These are phyloP conservation scores for Karstenula rhodostoma DNA, from an alignment of 2,329 filamentous ascomycete species.

Conservation along the genomic window DNA sequence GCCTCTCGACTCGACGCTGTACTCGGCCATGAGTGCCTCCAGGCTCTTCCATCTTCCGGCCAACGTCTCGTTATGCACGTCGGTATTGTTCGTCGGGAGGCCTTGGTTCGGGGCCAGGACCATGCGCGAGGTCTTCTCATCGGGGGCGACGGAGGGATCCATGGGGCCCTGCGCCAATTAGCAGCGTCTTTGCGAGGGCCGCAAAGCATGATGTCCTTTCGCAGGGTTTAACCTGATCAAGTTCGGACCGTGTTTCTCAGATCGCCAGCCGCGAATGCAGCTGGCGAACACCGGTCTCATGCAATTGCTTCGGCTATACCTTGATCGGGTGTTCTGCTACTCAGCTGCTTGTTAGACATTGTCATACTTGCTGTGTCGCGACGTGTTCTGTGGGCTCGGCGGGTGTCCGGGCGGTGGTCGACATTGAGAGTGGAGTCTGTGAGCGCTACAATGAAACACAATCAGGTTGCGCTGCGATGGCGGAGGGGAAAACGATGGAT, in stretches of 20 bases:
- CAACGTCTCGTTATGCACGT: slow-evolving; percentile 10
- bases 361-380: slow-evolving; percentile 34
- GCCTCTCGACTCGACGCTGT: slow-evolving; percentile 67
- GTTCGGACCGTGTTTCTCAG: slow-evolving; percentile 65
- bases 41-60: slow-evolving; percentile 39
- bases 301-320: slow-evolving; percentile 45
- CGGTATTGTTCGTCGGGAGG: slow-evolving; percentile 30
- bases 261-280: slow-evolving; percentile 32
- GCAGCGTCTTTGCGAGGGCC: slow-evolving; percentile 31
- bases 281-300: slow-evolving; percentile 50
- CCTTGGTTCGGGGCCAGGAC: slow-evolving; percentile 34
- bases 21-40: slow-evolving; percentile 55
- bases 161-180: slow-evolving; percentile 48
- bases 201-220: slow-evolving; percentile 62
- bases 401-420: neutral
- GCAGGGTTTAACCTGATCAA: slow-evolving; percentile 64
- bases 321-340: slow-evolving; percentile 49
- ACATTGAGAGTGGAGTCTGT: neutral
- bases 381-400: neutral
- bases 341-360: slow-evolving; percentile 36
- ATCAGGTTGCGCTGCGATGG: neutral
- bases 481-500: neutral
- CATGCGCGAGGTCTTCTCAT: slow-evolving; percentile 34
- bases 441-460: neutral
- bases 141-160: slow-evolving; percentile 24